Evolutionary conservation across 352 stramenopile genomes (phyloP).

Genomic region (Globisporangium takayamanum): DNA sequence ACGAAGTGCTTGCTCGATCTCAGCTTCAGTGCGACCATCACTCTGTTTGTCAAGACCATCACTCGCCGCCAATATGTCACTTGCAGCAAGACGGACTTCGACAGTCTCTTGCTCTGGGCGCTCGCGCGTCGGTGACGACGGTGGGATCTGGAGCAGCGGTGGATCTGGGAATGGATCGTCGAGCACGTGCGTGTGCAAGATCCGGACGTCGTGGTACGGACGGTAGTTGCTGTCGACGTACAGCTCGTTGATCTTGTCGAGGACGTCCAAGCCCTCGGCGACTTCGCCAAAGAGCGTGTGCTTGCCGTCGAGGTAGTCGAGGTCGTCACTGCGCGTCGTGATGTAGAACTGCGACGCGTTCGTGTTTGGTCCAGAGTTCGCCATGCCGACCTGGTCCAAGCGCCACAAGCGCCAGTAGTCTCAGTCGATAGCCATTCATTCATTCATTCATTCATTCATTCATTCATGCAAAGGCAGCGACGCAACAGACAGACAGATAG

Average conservation of each 20-base stretch:
- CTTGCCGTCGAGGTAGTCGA: conserved; percentile 89
- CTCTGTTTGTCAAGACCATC: conserved; percentile 79
- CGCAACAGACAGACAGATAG: too few species aligned
- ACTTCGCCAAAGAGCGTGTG: conserved; percentile 92
- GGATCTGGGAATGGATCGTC: conserved; percentile 82
- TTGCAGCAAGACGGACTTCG: conserved; percentile 80
- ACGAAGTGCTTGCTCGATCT: conserved; percentile 84
- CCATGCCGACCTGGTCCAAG: conserved; percentile 62
- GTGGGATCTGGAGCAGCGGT: conserved; percentile 62
- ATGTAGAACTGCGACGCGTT: conserved; percentile 96
- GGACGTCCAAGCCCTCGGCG: conserved; percentile 91
- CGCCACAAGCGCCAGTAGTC: background rate
- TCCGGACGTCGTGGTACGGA: conserved; percentile 96
- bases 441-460: too few species aligned
- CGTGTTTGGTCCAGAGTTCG: conserved; percentile 65
- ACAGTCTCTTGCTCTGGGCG: conserved; percentile 91
- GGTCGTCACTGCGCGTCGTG: conserved; percentile 87
- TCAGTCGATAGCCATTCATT: background rate
- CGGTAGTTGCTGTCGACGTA: conserved; percentile 94
- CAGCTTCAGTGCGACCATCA: conserved; percentile 70
- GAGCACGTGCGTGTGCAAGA: conserved; percentile 90
- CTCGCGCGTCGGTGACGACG: conserved; percentile 80
- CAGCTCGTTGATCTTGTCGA: conserved; percentile 92
- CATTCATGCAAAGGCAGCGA: background rate
- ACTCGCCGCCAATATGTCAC: conserved; percentile 71